Evolutionary conservation across 495 filamentous ascomycete species (phyloP), one percentile per base, ranked within the genome.

Genomic region (Aspergillus hancockii): DNA sequence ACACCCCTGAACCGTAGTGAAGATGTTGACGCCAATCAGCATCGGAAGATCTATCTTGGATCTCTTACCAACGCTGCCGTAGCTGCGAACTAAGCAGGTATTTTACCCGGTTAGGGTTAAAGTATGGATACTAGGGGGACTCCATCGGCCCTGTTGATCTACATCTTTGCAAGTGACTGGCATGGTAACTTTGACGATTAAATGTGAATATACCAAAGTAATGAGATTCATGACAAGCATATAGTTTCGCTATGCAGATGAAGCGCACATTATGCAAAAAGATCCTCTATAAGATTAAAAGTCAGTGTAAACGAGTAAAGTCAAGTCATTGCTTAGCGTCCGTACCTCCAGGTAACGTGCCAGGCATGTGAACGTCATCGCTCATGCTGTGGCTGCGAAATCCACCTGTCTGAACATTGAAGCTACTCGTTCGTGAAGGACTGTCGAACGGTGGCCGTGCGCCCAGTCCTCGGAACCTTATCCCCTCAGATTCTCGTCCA

Each of bases 1-100:
- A 98, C 93, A 57, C 91, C 94, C 16, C 73, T 98, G 66, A 96
- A 96, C 74, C 83, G 95, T 45, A 83, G 83, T 1, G 79, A 75
- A 12, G 91, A 95, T 41, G 79, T 96, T 57, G 91, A 96, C 73
- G 72, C 66, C 54, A 98, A 97, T 72, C 74, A 76, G 32, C 88
- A 87, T 67, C 86, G 94, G 18, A 83, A 90, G 81, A 83, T 83
- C 23, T 97, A 97, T 69, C 67, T 93, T 13, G 75, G 80, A 53
- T 71, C 63, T 14, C 49, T 71, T n/a, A 31, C 58, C 53, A 58
- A 52, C 22, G 23, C 66, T 47, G 49, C 72, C 58, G 65, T 71
- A 47, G 61, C 71, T 59, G 70, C 65, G 19, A 70, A 69, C 51
- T 72, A 65, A 43, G 46, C 13, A 21, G 52, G 23, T 22, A 32